These are phyloP conservation scores for Nakazawaea wickerhamii DNA, from an alignment of 805 yeast genomes.

Conservation along the genomic window DNA sequence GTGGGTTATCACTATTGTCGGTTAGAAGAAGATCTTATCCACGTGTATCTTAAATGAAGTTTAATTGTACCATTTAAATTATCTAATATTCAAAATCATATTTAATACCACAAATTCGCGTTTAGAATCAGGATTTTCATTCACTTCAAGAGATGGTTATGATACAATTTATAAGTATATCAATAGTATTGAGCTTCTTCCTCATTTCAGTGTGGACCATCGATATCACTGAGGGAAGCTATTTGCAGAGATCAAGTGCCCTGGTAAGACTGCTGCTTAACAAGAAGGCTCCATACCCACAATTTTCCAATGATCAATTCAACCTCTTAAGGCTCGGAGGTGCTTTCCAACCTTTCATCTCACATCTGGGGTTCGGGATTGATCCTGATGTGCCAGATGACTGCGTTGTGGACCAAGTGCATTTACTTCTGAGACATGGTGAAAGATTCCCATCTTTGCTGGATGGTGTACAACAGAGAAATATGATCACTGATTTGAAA, in stretches of 20 bases:
- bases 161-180: background rate
- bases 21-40: too few species aligned
- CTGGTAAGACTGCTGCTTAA: background rate
- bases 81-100: too few species aligned
- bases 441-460: constrained; percentile 44
- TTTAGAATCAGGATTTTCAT: too few species aligned
- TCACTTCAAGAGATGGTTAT: background rate
- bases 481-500: constrained; percentile 12
- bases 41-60: too few species aligned
- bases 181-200: background rate
- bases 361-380: constrained; percentile 47
- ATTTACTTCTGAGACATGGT: constrained; percentile 49
- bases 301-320: constrained; percentile 33
- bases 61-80: too few species aligned
- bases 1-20: too few species aligned
- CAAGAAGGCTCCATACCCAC: constrained; percentile 18
- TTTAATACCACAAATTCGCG: too few species aligned
- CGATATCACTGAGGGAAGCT: constrained; percentile 19
- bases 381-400: constrained; percentile 44
- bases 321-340: constrained; percentile 42
- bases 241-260: background rate
- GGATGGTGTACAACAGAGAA: constrained; percentile 16
- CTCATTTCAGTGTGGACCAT: constrained; percentile 28
- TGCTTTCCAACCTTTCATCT: constrained; percentile 50
- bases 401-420: constrained; percentile 51